Percentiles rank a stretch among this genome's conserved stretches.
Evolutionary conservation across 331 rosid genomes (phyloP).

Genomic region (Rhamnella rubrinervis): DNA sequence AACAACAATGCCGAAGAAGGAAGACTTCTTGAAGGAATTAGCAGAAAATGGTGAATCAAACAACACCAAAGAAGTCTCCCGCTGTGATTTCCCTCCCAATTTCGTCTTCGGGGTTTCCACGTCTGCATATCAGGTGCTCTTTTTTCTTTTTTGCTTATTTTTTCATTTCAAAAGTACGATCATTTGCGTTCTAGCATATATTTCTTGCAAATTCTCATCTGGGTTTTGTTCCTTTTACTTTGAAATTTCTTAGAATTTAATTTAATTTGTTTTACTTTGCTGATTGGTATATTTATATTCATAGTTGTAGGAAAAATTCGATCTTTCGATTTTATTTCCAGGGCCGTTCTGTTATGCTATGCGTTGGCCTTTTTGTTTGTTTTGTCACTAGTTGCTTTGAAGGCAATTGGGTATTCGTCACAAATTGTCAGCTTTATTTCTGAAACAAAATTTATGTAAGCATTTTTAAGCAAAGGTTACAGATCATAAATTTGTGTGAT

Average conservation of each 20-base stretch:
- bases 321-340: too few species aligned
- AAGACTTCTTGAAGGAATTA: conserved; percentile 30
- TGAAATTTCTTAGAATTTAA: not conserved
- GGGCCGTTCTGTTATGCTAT: too few species aligned
- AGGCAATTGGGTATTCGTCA: too few species aligned
- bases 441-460: too few species aligned
- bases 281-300: not conserved
- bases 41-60: conserved; percentile 16
- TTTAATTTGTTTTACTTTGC: too few species aligned
- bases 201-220: conserved; percentile 1
- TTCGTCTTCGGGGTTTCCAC: conserved; percentile 86
- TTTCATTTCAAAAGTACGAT: not conserved
- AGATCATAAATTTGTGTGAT: too few species aligned
- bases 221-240: not conserved
- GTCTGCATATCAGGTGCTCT: conserved; percentile 80
- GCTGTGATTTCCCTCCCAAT: conserved; percentile 70
- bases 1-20: conserved; percentile 49
- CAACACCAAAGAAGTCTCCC: conserved; percentile 35
- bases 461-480: too few species aligned
- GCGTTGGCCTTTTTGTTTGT: too few species aligned
- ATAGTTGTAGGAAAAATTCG: too few species aligned
- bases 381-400: too few species aligned
- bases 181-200: not conserved
- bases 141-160: not conserved
- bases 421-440: too few species aligned